These are phyloP conservation scores for Phoenix roebelenii DNA, from an alignment of 176 grass and related monocot genomes.

Conservation along the genomic window DNA sequence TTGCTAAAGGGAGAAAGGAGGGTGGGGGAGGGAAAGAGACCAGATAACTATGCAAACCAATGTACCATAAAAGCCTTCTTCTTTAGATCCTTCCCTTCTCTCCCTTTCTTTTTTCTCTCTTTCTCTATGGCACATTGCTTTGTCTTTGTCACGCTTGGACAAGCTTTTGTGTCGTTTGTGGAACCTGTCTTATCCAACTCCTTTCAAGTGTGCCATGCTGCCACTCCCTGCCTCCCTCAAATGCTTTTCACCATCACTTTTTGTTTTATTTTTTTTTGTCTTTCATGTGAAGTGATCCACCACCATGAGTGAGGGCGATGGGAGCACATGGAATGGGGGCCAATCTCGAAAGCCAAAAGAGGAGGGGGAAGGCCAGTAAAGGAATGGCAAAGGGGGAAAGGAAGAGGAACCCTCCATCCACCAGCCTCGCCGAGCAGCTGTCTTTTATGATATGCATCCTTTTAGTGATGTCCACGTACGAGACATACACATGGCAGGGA, in stretches of 20 bases:
- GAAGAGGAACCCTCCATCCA: not conserved
- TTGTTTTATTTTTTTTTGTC: constrained; percentile 64
- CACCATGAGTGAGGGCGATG: constrained; percentile 42
- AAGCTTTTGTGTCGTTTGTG: constrained; percentile 25
- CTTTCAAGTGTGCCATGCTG: constrained; percentile 16
- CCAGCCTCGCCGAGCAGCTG: too few species aligned
- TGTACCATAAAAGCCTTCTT: constrained; percentile 1
- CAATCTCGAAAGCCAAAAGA: constrained; percentile 35
- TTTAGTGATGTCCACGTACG: too few species aligned
- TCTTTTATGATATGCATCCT: too few species aligned
- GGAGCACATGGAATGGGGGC: constrained; percentile 57
- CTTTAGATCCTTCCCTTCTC: not conserved
- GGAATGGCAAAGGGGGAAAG: not conserved
- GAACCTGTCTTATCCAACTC: constrained; percentile 22
- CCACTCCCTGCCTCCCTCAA: constrained; percentile 20
- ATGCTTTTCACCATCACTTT: constrained; percentile 44
- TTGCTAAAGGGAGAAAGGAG: constrained; percentile 13
- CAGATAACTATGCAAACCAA: constrained; percentile 12
- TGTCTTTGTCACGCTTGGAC: not conserved
- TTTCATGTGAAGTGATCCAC: constrained; percentile 38
- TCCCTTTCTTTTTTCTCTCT: not conserved
- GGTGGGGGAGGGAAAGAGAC: constrained; percentile 10
- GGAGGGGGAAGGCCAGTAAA: not conserved
- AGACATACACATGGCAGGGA: too few species aligned
- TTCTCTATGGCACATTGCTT: not conserved